Base-by-base conservation (phyloP, 371 early-diverging fungal species). In the Rhizopus sp. region DNA sequence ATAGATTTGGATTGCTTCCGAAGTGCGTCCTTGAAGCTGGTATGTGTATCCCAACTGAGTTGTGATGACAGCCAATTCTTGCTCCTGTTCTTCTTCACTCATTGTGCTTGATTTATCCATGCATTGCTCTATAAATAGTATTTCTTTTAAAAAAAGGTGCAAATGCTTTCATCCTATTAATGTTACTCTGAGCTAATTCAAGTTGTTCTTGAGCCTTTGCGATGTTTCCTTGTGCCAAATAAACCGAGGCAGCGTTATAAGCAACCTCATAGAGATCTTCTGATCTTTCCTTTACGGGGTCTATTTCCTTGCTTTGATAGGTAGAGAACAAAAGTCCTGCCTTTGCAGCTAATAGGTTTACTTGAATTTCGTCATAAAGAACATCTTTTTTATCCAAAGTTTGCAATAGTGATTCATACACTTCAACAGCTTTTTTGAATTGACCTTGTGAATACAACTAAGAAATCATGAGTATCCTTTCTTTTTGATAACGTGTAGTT, bases 41-140 rank as follows among this genome's bases (percentile, higher is more conserved):
- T 82, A 81, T 39, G 88, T 84, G 59, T 85, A 90, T 9, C 85
- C 90, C n/a, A 88, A 69, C 72, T 92, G 91, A 10, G 84, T 78
- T 5, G 77, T 66, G 52, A 92, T 84, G 7, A 85, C 78, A 12
- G 84, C 83, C 63, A 90, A 57, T 62, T 92, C 92, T 40, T 81
- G 77, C 47, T 88, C 85, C 31, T 88, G 84, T 51, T 88, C 88
- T 46, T 86, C 83, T 50, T 85, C 82, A 30, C 79, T 72, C 62
- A 70, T 66, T 23, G 62, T 69, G 10, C 57, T 58, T 12, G 70
- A 68, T 53, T 59, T 64, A 10, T 69, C 72, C 23, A 56, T 70
- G 33, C 77, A 77, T 53, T 69, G 69, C 15, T 73, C 77, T 77
- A 17, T 31, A 15, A 10, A 45, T 16, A 37, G 6, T 32, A 32